phyloP scores from a whole-genome alignment of 352 stramenopile genomes.

The Phytophthora podocarpi region DNA sequence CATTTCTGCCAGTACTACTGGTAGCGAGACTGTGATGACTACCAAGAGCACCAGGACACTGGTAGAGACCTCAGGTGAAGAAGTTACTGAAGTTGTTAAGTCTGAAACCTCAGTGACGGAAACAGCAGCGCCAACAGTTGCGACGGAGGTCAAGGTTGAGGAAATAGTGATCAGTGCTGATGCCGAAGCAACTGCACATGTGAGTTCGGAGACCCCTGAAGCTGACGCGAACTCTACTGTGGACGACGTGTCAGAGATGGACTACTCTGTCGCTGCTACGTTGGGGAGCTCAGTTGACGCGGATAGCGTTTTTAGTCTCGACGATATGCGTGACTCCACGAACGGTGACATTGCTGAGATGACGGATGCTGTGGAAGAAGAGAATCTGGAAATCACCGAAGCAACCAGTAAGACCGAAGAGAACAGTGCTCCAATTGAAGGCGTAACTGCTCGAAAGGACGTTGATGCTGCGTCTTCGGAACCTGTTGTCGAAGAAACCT shows the following conservation, averaged over 20 bases:
- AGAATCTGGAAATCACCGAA: not conserved
- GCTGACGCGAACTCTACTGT: conserved; percentile 5
- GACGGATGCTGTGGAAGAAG: not conserved
- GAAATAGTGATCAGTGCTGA: too few relatives aligned
- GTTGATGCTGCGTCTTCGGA: not conserved
- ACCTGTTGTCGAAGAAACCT: not conserved
- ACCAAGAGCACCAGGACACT: too few relatives aligned
- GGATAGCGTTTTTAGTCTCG: conserved; percentile 21
- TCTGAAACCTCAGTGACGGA: too few relatives aligned
- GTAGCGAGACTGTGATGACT: too few relatives aligned
- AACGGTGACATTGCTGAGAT: not conserved
- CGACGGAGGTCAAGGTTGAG: not conserved
- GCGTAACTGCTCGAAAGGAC: not conserved
- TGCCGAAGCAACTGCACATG: not conserved
- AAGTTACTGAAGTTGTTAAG: too few relatives aligned
- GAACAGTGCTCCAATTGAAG: not conserved
- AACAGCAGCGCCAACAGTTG: not conserved
- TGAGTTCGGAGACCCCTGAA: not conserved
- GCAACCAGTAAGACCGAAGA: not conserved
- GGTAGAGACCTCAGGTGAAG: too few relatives aligned
- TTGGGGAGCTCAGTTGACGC: conserved; percentile 18
- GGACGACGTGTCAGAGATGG: conserved; percentile 11
- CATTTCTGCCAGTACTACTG: too few relatives aligned
- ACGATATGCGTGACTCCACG: conserved; percentile 13
- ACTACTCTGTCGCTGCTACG: conserved; percentile 17